Percentiles rank a stretch among this genome's conserved stretches.
Conservation (phyloP, 75 land plant genomes). For the Azolla pinnata region DNA sequence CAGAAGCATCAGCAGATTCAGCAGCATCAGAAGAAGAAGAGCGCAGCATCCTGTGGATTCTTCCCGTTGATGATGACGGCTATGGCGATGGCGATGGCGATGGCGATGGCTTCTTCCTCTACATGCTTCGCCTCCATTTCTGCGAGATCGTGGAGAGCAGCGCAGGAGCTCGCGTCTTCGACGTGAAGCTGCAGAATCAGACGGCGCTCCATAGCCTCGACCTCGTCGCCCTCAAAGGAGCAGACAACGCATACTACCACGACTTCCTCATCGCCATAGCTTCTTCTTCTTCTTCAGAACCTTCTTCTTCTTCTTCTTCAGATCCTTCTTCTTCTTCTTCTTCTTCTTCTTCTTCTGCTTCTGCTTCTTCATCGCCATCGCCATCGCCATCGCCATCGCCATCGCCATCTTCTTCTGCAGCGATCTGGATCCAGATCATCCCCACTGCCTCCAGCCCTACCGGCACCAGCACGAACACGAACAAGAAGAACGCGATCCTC, state of each 20-base stretch:
- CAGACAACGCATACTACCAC: slow-evolving; percentile 24
- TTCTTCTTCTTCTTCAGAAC: too few species aligned
- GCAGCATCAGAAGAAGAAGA: slow-evolving; percentile 1
- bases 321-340: too few species aligned
- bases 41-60: slow-evolving; percentile 35
- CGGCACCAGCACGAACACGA: background rate
- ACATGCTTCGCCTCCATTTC: slow-evolving; percentile 47
- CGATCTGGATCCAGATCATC: slow-evolving; percentile 37
- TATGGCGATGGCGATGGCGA: too few species aligned
- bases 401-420: slow-evolving; percentile 22
- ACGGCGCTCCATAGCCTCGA: slow-evolving; percentile 8
- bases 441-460: slow-evolving; percentile 18
- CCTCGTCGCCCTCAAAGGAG: slow-evolving; percentile 10
- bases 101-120: too few species aligned
- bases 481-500: slow-evolving; percentile 51
- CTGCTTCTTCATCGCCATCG: too few species aligned
- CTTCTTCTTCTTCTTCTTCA: too few species aligned
- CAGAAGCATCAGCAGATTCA: too few species aligned
- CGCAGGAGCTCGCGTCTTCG: slow-evolving; percentile 15
- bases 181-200: slow-evolving; percentile 28
- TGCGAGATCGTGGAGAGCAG: slow-evolving; percentile 24
- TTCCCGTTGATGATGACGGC: slow-evolving; percentile 29
- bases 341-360: too few species aligned
- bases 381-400: too few species aligned
- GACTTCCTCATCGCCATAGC: slow-evolving; percentile 48